Base-by-base conservation (phyloP, 257 asterid genomes). In the Jasminum sambac region DNA sequence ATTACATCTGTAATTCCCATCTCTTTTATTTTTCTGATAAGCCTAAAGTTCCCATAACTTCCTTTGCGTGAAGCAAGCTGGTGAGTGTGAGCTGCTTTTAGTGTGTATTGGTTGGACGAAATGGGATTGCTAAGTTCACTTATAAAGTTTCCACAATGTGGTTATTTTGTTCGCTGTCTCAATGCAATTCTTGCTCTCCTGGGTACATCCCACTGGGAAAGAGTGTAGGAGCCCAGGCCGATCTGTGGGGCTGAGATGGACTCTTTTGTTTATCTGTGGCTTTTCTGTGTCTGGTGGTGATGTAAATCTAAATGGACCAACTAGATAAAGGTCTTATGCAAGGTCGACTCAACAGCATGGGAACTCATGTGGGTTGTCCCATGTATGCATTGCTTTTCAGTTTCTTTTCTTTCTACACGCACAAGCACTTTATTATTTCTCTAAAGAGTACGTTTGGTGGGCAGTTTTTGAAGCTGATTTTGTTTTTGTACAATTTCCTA, bases 301-400 rank as follows among this genome's bases (percentile, higher is more conserved):
- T 79, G 81, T 81, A 76, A 61, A 65, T 71, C 58, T 77, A 50
- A 68, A 81, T 79, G 83, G 91, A 88, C 78, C 79, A 78, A 68
- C 48, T 67, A 75, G 76, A 77, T 79, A 70, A 75, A 69, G 72
- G 74, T 38, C 72, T 78, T 74, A 77, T 77, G 79, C 77, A 79
- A 70, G 82, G 76, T 75, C 82, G 81, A 72, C 71, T 77, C 73
- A 72, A 74, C 82, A 79, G 88, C 87, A 86, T 88, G 95, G 96
- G 95, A 73, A 52, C 83, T 81, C 96, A 88, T 90, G 86, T 88
- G 93, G 85, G 82, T 64, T 88, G 95, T 82, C 83, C 58, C 80
- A 46, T 60, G 17, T 67, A 77, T 62, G 52, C 64, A 60, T 75
- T 83, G 40, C 69, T 70, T 64, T 61, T 72, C 16, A 34, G 26